Base-by-base conservation (phyloP, 176 grass and related monocot genomes). In the Zoysia pacifica region DNA sequence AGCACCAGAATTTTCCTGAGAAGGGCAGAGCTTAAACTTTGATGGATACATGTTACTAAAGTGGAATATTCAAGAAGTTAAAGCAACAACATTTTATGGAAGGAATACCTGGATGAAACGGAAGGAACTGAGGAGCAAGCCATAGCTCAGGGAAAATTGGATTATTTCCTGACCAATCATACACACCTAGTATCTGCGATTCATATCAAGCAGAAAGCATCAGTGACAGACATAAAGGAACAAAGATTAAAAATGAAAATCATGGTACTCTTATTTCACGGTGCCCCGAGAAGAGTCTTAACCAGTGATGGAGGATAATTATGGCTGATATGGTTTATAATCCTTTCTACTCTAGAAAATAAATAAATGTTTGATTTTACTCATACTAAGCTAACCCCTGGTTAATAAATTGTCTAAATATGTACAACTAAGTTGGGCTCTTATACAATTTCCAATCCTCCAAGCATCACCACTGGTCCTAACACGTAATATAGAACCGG, bases 1-100 rank as follows among this genome's bases (percentile, higher is more conserved):
- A 35, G 40, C 81, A 86, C 93, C 93, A 92, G n/a, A 95, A 87
- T 49, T 88, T 84, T 50, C 90, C 87, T 92, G 58, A 44, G 60
- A 55, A 74, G 38, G 7, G 2, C 2, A 39, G 48, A 72, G 12
- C 2, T 72, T 39, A 51, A 72, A 50, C 1, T 62, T 35, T 8
- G 9, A 35, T 1, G 9, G 9, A 55, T 55, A 20, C 36, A 39
- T 52, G 35, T 9, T 6, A 6, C 35, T 19, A 39, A 52, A 52
- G 28, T 7, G 14, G 51, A 16, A 58, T 6, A 58, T 58, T 6
- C 38, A 7, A 43, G 9, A 1, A 58, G 16, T 20, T 19, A 2
- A 9, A 12, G 20, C 56, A 7, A 18, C 1, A 45, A 4, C 5
- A 45, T 3, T 74, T 2, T 9, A 74, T 1, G 10, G 2, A 60